Percentiles rank a stretch among this genome's conserved stretches.
These are phyloP conservation scores for Venturia nashicola DNA, from an alignment of 2,329 filamentous ascomycete species.

Conservation along the genomic window DNA sequence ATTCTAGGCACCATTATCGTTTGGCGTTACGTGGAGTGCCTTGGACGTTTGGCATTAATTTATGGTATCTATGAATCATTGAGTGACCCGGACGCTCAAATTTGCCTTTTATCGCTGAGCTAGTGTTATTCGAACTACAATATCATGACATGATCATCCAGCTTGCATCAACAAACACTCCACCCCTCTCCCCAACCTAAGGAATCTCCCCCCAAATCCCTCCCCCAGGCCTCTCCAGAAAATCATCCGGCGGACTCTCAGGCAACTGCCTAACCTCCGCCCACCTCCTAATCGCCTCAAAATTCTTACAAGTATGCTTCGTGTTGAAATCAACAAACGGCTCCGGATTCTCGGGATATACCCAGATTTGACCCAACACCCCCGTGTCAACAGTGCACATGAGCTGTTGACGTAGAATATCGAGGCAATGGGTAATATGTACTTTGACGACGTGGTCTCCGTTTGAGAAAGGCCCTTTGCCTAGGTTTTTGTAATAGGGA, in stretches of 20 bases:
- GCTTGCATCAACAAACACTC: too few relatives aligned
- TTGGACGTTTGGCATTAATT: background rate
- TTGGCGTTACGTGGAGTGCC: too few relatives aligned
- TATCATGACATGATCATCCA: too few relatives aligned
- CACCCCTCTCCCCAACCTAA: background rate
- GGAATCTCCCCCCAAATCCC: background rate
- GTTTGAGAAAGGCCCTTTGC: slow-evolving; percentile 43
- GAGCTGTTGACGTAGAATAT: slow-evolving; percentile 48
- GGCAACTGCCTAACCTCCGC: slow-evolving; percentile 41
- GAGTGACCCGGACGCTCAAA: too few relatives aligned
- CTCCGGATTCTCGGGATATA: slow-evolving; percentile 30
- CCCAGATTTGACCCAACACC: slow-evolving; percentile 51
- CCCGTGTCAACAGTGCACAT: slow-evolving; percentile 52
- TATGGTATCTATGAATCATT: too few relatives aligned
- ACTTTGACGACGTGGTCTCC: slow-evolving; percentile 40
- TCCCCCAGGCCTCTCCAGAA: background rate
- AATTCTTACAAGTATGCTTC: slow-evolving; percentile 46
- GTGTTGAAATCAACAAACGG: slow-evolving; percentile 53
- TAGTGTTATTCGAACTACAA: too few relatives aligned
- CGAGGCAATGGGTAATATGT: slow-evolving; percentile 50
- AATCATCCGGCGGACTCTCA: background rate
- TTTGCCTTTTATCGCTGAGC: too few relatives aligned
- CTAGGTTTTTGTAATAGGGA: slow-evolving; percentile 40
- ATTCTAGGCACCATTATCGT: background rate
- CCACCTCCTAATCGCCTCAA: slow-evolving; percentile 41